Conservation (phyloP, 2,329 filamentous ascomycete genomes). For the Fusarium brevicatenulatum region DNA sequence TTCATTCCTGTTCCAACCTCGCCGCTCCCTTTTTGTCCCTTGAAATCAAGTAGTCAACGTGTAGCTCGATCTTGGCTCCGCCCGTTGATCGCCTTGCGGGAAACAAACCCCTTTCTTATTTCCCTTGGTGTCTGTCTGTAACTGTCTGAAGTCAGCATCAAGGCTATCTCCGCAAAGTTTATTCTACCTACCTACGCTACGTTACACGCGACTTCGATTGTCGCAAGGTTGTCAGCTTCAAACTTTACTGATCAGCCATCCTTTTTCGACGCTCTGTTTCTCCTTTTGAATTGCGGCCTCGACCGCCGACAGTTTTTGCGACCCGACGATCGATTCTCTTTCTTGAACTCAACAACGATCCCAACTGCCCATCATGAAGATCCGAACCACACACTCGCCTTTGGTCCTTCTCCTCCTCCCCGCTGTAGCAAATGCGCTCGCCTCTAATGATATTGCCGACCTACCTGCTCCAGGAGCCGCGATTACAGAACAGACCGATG, state of each 20-base stretch:
- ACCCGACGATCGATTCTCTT: constrained; percentile 2
- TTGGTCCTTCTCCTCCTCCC: constrained; percentile 70
- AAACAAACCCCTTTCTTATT: neutral
- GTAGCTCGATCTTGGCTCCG: constrained; percentile 3
- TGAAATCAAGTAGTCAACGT: constrained; percentile 4
- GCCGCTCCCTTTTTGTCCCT: constrained; percentile 32
- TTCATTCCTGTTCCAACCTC: constrained; percentile 32
- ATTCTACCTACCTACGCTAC: constrained; percentile 24
- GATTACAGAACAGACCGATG: constrained; percentile 42
- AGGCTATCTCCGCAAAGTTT: constrained; percentile 23
- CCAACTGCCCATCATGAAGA: constrained; percentile 62
- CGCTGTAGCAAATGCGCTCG: constrained; percentile 60
- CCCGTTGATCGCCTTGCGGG: neutral
- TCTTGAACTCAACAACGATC: neutral
- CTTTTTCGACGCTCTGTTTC: neutral
- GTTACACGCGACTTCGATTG: constrained; percentile 34
- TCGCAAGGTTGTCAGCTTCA: constrained; percentile 21
- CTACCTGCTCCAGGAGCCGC: constrained; percentile 38
- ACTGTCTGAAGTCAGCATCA: constrained; percentile 27
- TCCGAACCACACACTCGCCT: constrained; percentile 63
- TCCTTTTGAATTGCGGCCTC: constrained; percentile 16
- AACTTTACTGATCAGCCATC: constrained; percentile 1
- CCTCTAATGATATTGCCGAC: constrained; percentile 44
- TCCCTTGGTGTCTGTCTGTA: neutral
- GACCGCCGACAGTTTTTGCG: constrained; percentile 20